Evolutionary conservation across 768 basidiomycete genomes (phyloP).

Genomic region (Mycena vulgaris): DNA sequence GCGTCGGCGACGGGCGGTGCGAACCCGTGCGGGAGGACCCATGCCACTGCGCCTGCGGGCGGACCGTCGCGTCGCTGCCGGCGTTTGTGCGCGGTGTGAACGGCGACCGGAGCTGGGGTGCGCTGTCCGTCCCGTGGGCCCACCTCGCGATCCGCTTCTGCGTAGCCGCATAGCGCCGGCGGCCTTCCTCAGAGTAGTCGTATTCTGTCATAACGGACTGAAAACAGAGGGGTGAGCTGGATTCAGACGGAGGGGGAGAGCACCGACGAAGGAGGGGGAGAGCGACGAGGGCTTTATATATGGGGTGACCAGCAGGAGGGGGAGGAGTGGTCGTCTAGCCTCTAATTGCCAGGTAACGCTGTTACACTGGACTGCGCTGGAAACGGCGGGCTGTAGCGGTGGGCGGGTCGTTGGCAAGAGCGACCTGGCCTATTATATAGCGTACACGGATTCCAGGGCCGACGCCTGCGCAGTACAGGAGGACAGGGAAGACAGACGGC

Average conservation of each 20-base stretch:
- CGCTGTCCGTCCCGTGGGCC: slow-evolving; percentile 3
- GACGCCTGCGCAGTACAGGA: background rate
- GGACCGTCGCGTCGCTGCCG: background rate
- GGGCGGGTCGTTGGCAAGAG: background rate
- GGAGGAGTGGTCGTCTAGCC: background rate
- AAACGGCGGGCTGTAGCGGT: background rate
- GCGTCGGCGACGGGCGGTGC: background rate
- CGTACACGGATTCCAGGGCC: background rate
- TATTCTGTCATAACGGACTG: slow-evolving; percentile 20
- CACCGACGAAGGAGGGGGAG: background rate
- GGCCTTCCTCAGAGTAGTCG: slow-evolving; percentile 24
- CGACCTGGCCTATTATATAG: background rate
- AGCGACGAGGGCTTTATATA: background rate
- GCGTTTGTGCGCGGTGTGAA: background rate
- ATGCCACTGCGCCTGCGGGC: background rate
- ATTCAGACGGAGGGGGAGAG: background rate
- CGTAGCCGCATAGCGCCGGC: slow-evolving; percentile 14
- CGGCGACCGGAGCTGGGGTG: background rate
- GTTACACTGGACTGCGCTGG: background rate
- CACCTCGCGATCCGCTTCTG: slow-evolving; percentile 18
- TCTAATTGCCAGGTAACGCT: slow-evolving; percentile 11
- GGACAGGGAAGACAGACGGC: background rate
- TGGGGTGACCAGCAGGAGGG: background rate
- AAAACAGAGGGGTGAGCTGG: too few species aligned
- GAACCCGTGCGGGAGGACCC: background rate